phyloP scores from a whole-genome alignment of 1,284 basidiomycete species.

The Salmacisia buchloeana region DNA sequence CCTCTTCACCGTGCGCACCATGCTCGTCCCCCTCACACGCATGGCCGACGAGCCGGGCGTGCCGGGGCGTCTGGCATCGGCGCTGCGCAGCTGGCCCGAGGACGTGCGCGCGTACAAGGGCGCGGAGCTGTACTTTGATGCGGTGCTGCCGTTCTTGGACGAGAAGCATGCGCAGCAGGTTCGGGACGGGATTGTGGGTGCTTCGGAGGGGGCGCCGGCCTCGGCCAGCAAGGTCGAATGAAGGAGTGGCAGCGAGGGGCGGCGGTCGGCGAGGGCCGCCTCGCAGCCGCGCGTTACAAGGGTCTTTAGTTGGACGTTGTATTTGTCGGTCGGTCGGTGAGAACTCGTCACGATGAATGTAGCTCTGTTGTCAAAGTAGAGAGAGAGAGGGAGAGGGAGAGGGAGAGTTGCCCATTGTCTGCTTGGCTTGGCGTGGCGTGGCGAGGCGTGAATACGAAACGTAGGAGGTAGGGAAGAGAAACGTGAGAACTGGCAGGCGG shows the following conservation, averaged over 20 bases:
- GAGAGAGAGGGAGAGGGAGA: no score
- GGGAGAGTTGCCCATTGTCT: background rate
- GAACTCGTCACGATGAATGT: no score
- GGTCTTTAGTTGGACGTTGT: no score
- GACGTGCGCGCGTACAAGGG: conserved; percentile 62
- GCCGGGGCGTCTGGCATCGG: conserved; percentile 63
- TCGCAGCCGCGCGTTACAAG: no score
- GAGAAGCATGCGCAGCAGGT: conserved; percentile 54
- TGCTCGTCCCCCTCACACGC: conserved; percentile 61
- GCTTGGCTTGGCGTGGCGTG: no score
- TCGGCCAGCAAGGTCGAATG: no score
- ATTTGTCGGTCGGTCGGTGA: no score
- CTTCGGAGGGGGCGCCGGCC: no score
- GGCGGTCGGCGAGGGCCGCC: no score
- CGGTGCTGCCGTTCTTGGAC: conserved; percentile 58
- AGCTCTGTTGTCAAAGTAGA: no score
- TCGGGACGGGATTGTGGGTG: conserved; percentile 35
- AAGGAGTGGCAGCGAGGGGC: no score
- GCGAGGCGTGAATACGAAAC: no score
- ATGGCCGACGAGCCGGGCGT: conserved; percentile 63
- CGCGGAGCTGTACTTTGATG: conserved; percentile 55
- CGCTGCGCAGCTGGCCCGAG: conserved; percentile 65
- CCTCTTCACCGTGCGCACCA: conserved; percentile 69
- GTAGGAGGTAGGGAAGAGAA: background rate
- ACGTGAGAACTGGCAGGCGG: background rate